Evolutionary conservation across 139 green algal genomes (phyloP), one percentile per base, ranked within the genome.

Genomic region (Tetradesmus lagerheimii): DNA sequence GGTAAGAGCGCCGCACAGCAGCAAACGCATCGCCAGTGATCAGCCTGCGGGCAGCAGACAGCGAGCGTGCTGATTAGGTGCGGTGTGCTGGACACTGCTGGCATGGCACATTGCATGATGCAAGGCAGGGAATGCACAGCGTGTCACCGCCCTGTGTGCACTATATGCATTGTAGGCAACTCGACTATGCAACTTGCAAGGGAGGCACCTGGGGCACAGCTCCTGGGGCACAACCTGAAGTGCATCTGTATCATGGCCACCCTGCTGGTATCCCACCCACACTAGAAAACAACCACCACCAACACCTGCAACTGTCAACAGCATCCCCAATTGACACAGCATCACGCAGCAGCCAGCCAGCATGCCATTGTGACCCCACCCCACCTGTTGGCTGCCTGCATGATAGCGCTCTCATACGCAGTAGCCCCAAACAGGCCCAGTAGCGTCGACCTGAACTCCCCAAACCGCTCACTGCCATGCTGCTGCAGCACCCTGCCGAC

Each of bases 391-490:
- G 91, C 91, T 6, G 80, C 83, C 27, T 23, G 23, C 86, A 94
- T 91, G 86, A 94, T 94, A 57, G 86, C 86, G 20, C 77, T 71
- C 76, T 94, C 91, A 89, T 92, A 94, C 0, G 89, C 91, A 34
- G 67, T 90, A 11, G 86, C 83, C 18, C 86, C 86, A 77, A 94
- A 86, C 74, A 94, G 89, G 12, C 86, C 86, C 85, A 94, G 62
- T 81, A 94, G 86, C 62, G 91, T 92, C 43, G 86, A 77, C 2
- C 91, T 77, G 85, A 93, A 91, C 79, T 93, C 90, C 9, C 90
- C 90, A 89, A 93, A 91, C 9, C n/a, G 20, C 86, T 90, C 86
- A 18, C 76, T 38, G 47, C 86, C 86, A 38, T 90, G 76, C 45
- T 85, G 23, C 34, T 53, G 34, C 71, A 89, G 18, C 1, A 89